A percentile compares a stretch with the other conserved stretches of the same genome.
phyloP scores from a whole-genome alignment of 1,284 basidiomycete genomes.

The Inonotus hispidus region DNA sequence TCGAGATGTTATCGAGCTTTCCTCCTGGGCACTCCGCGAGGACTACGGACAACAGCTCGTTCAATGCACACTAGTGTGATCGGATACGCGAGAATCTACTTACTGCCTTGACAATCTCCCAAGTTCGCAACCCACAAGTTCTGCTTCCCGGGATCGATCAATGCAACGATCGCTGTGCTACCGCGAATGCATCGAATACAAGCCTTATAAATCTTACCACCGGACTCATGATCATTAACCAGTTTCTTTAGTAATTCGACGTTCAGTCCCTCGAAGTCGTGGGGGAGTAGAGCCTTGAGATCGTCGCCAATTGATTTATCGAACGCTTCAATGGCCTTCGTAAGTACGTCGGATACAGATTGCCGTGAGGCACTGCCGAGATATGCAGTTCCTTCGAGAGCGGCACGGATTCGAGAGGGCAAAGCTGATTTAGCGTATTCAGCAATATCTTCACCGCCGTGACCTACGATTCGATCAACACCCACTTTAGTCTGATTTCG shows the following conservation, averaged over 20 bases:
- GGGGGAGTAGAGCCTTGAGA: conserved; percentile 54
- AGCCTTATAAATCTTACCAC: conserved; percentile 57
- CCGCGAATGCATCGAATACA: conserved; percentile 67
- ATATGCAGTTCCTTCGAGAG: conserved; percentile 28
- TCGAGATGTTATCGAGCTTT: conserved; percentile 46
- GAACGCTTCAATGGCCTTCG: conserved; percentile 25
- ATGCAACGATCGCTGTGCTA: conserved; percentile 62
- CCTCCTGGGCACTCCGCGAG: conserved; percentile 35
- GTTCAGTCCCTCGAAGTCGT: conserved; percentile 45
- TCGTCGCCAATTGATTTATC: conserved; percentile 64
- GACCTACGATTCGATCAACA: conserved; percentile 22
- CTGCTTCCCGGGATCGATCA: conserved; percentile 57
- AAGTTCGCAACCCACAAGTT: conserved; percentile 70
- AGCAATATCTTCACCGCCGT: conserved; percentile 33
- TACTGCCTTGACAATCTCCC: conserved; percentile 68
- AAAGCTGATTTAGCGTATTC: conserved; percentile 57
- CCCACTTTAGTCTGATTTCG: conserved; percentile 19
- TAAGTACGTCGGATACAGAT: conserved; percentile 3
- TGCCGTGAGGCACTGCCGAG: conserved; percentile 22
- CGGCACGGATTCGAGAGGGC: conserved; percentile 56
- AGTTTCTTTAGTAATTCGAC: conserved; percentile 49
- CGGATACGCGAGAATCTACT: conserved; percentile 21
- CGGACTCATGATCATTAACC: conserved; percentile 55
- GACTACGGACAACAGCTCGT: background rate
- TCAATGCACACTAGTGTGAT: background rate